phyloP scores from a whole-genome alignment of 495 filamentous ascomycete species.

The Poronia punctata region DNA sequence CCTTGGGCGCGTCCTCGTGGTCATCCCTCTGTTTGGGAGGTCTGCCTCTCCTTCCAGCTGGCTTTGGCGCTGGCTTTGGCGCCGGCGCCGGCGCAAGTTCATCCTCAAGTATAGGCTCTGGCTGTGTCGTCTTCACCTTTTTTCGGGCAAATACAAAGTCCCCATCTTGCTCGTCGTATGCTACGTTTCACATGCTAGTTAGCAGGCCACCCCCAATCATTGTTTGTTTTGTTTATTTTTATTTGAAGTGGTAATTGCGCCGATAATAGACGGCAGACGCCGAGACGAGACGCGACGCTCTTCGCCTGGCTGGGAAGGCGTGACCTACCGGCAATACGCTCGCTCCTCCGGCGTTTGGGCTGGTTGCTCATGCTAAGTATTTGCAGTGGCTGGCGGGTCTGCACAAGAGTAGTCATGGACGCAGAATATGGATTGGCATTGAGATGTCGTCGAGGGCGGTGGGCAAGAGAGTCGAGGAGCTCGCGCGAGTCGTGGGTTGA shows the following conservation, averaged over 20 bases:
- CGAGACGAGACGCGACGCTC: conserved; percentile 1
- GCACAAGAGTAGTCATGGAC: conserved; percentile 58
- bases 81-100: conserved; percentile 34
- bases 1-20: conserved; percentile 29
- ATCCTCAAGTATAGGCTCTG: conserved; percentile 28
- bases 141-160: conserved; percentile 58
- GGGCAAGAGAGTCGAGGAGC: not conserved
- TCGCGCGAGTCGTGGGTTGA: conserved; percentile 14
- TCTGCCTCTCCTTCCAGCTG: conserved; percentile 36
- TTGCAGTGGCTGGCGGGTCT: conserved; percentile 50
- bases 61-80: conserved; percentile 29
- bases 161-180: conserved; percentile 60
- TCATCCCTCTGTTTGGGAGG: conserved; percentile 29
- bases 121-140: conserved; percentile 37
- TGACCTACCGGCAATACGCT: conserved; percentile 49
- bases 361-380: conserved; percentile 54
- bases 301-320: not conserved
- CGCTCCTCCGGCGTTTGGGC: conserved; percentile 48
- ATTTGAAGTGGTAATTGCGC: no score
- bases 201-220: conserved; percentile 8
- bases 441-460: conserved; percentile 12
- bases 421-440: conserved; percentile 16
- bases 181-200: conserved; percentile 17
- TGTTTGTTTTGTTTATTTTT: no score
- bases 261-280: no score